Base-by-base conservation (phyloP, 129 eudicot species). In the Rutidosis leptorrhynchoides region DNA sequence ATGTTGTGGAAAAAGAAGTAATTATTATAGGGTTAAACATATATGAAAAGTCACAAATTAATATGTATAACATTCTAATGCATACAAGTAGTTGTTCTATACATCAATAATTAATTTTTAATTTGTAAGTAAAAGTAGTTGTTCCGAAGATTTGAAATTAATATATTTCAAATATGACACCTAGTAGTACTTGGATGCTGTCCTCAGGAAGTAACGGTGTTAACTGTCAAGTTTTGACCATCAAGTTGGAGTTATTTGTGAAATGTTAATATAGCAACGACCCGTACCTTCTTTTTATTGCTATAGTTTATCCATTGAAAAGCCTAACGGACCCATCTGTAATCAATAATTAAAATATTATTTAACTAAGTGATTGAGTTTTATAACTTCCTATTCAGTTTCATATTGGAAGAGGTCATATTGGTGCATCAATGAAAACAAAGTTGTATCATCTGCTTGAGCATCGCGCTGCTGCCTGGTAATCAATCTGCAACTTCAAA, bases 331-430 rank as follows among this genome's bases (percentile, higher is more conserved):
- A 22, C 37, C 26, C 48, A 65, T 66, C 32, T 54, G 54, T 43
- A 28, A 59, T 22, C 8, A 49, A 35, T 49, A 6, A 3, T 75
- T 0, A 30, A 67, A 48, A 32, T 58, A 48, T 11, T 59, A 48
- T 60, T 5, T 25, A 29, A 56, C 56, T 32, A 46, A 21, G 33
- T 17, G 58, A 67, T 29, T 48, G 49, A 57, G n/a, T 29, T 1
- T 20, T 65, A 20, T 65, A 26, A 72, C 71, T 64, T 62, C 53
- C 49, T n/a, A 63, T 22, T 61, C 83, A 93, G 99, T 88, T 32
- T 80, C 99, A 93, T 61, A 30, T 89, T 69, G 99, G 99, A 81
- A 86, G 99, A 90, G 96, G 99, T 70, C 99, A 93, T 65, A 89
- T 93, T 67, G 96, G 96, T 65, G 72, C 84, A 58, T 80, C 99